Evolutionary conservation across 176 grass and related monocot species (phyloP), one percentile per base, ranked within the genome.

Genomic region (Dendrocalamus sinicus): DNA sequence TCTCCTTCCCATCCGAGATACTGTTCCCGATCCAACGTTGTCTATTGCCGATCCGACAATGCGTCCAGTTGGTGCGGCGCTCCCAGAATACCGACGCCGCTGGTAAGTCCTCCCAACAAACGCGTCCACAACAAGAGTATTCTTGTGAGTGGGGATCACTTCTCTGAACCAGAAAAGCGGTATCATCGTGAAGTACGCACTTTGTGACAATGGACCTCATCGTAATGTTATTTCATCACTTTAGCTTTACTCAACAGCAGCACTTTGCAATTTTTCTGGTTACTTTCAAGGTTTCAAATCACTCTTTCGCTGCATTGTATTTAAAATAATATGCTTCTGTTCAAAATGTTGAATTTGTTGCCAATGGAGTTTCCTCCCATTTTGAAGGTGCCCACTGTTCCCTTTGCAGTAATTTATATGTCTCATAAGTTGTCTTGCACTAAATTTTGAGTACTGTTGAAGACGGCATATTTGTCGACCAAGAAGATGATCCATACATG

Each of bases 381-480:
- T 78, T 72, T 1, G 43, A 83, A 74, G 45, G 73, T 41, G 19
- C 11, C 6, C 16, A 32, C 22, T 79, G 39, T 76, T 77, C 58
- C 11, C 17, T 52, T 35, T 19, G 50, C 65, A 22, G 50, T 80
- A 45, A 74, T 76, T 64, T 89, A 28, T 86, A 54, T 68, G 43
- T 88, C 8, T 65, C 32, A 20, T 48, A 43, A 54, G 15, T 78
- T 92, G 0, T 28, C 47, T 81, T 63, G 45, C 52, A 86, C 48
- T 74, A 45, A 83, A 88, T 88, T 90, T 84, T 69, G 86, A 99
- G 97, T 58, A 94, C 94, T 85, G 87, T 93, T 70, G 97, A 96
- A 94, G 94, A 93, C 86, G 92, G 94, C 72, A 94, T 99, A 86
- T 86, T 92, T 58, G 85, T 96, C 40, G 92, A 94, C 75, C 94